phyloP scores from a whole-genome alignment of 495 filamentous ascomycete genomes.

The Lasiosphaeriaceae sp. region DNA sequence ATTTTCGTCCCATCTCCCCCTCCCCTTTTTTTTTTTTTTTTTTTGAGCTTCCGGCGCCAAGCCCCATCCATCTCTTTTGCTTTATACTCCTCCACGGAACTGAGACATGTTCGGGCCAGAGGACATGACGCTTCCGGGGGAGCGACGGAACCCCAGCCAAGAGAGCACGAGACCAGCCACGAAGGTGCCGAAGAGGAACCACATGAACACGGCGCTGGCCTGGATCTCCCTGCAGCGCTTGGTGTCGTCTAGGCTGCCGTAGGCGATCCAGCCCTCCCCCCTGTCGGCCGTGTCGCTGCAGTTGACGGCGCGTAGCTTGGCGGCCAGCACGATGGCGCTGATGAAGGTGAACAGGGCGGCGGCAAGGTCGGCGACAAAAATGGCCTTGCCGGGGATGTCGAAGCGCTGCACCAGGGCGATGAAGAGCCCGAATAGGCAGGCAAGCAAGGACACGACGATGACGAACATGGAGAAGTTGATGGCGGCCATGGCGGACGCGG shows the following conservation, averaged over 20 bases:
- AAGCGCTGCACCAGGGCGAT: constrained; percentile 28
- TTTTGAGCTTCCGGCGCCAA: background rate
- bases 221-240: constrained; percentile 50
- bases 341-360: constrained; percentile 45
- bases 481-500: constrained; percentile 32
- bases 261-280: constrained; percentile 40
- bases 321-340: constrained; percentile 41
- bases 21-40: background rate
- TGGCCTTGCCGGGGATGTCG: constrained; percentile 28
- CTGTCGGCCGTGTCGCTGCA: constrained; percentile 26
- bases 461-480: constrained; percentile 52
- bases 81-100: constrained; percentile 26
- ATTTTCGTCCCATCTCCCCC: background rate
- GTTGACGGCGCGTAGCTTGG: constrained; percentile 42
- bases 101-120: constrained; percentile 43
- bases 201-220: constrained; percentile 46
- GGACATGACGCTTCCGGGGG: constrained; percentile 38
- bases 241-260: constrained; percentile 37
- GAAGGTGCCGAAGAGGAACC: constrained; percentile 44
- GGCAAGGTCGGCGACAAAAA: constrained; percentile 36
- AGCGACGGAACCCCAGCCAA: constrained; percentile 30
- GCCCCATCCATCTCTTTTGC: background rate
- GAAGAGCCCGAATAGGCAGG: constrained; percentile 34
- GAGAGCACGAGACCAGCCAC: constrained; percentile 30
- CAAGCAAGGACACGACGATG: constrained; percentile 40